Percentiles rank a stretch among this genome's conserved stretches.
phyloP scores from a whole-genome alignment of 805 yeast genomes.

The Myxozyma nipponensis region DNA sequence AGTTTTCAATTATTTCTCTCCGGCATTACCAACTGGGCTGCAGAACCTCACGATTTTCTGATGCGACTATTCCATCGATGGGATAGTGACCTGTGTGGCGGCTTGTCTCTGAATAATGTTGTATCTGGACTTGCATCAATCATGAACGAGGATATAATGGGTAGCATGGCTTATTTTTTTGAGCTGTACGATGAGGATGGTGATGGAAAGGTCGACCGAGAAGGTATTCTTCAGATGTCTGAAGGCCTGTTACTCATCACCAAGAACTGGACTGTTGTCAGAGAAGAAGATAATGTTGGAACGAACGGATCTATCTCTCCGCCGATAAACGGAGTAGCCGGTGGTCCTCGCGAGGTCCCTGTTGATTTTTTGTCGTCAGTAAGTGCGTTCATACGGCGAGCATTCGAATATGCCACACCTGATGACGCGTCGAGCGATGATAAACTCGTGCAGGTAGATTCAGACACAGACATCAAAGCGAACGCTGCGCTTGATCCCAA shows the following conservation, averaged over 20 bases:
- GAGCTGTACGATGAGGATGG: conserved; percentile 62
- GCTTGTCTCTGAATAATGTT: conserved; percentile 62
- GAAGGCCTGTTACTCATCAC: conserved; percentile 84
- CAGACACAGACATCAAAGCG: conserved; percentile 44
- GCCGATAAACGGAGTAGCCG: not conserved
- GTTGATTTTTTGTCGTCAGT: conserved; percentile 76
- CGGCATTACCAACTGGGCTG: conserved; percentile 74
- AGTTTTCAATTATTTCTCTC: conserved; percentile 71
- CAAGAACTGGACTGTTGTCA: conserved; percentile 48
- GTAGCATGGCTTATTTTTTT: conserved; percentile 72
- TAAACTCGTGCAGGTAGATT: conserved; percentile 30
- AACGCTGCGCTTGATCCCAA: conserved; percentile 81
- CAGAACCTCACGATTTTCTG: conserved; percentile 48
- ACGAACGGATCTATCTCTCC: conserved; percentile 10
- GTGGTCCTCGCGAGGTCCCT: not conserved
- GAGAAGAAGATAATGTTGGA: not conserved
- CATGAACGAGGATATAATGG: conserved; percentile 70
- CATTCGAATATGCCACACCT: conserved; percentile 75
- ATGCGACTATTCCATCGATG: conserved; percentile 64
- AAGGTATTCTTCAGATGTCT: conserved; percentile 75
- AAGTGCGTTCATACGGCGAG: conserved; percentile 77
- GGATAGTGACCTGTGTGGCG: conserved; percentile 55
- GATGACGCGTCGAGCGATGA: conserved; percentile 17
- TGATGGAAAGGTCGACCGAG: conserved; percentile 64
- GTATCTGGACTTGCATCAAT: conserved; percentile 69